Base-by-base conservation (phyloP, 1,139 yeast genomes). In the Blastobotrys capitulatus region DNA sequence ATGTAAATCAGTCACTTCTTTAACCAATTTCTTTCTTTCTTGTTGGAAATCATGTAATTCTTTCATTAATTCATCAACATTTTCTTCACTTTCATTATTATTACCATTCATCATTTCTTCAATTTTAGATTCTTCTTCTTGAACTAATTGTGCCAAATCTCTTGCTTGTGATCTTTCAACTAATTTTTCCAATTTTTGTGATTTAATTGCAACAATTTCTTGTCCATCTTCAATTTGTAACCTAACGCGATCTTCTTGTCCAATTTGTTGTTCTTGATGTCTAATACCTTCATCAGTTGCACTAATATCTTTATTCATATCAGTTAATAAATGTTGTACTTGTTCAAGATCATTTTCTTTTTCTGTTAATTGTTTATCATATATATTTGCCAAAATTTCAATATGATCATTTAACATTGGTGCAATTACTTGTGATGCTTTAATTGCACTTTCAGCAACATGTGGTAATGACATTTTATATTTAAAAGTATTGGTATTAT, bases 151-250 rank as follows among this genome's bases (percentile, higher is more conserved):
- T 0, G 79, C 79, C 38, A 83, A 65, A 44, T 75, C 77, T 44
- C 73, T 70, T 1, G 79, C 76, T 58, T 83, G 89, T 1, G 81
- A 70, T 42, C 80, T 71, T 58, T 80, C 85, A 34, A 80, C 65
- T 4, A 76, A 54, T 51, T 68, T 70, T 27, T 66, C 68, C 45
- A 81, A 64, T 45, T 67, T 66, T n/a, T 54, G 53, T 2, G 68
- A 61, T 42, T 69, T 65, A 16, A 62, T 60, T 2, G 56, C 54
- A 26, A 63, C 68, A 15, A 58, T 55, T 25, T 42, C 38, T 20
- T 19, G 31, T 1, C 47, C 48, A 19, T 51, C 52, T 5, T 31
- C 34, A 31, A 48, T 36, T 18, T 39, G n/a, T 29, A 38, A 38
- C 46, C 54, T 66, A 39, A 58, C 64, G 39, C 63, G 65, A 48